Conservation (phyloP, 2,329 filamentous ascomycete genomes). For the Colletotrichum plurivorum region DNA sequence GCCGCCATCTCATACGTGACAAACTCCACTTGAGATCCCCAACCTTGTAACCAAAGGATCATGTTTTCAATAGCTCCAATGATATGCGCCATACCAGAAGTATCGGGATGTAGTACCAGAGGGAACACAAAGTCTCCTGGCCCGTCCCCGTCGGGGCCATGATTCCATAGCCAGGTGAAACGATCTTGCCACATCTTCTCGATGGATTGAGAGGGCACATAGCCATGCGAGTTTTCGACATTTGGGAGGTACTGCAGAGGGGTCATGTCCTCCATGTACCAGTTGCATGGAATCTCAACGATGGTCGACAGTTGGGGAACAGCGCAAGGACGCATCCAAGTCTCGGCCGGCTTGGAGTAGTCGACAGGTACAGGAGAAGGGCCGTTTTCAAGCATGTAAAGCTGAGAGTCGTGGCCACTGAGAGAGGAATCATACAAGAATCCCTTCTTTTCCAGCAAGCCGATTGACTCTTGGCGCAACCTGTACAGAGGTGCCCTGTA, state of each 20-base stretch:
- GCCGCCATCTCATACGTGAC: conserved; percentile 17
- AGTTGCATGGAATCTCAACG: conserved; percentile 63
- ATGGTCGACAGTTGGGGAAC: conserved; percentile 44
- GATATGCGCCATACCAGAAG: conserved; percentile 72
- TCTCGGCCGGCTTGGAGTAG: conserved; percentile 52
- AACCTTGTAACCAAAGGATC: conserved; percentile 22
- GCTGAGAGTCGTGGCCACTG: conserved; percentile 60
- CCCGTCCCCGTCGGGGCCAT: conserved; percentile 48
- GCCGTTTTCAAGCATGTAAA: conserved; percentile 57
- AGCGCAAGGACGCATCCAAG: conserved; percentile 61
- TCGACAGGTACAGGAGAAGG: conserved; percentile 55
- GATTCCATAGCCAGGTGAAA: conserved; percentile 68
- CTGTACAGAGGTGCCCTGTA: conserved; percentile 66
- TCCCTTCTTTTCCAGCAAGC: conserved; percentile 57
- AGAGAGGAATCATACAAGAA: conserved; percentile 63
- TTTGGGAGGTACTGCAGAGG: conserved; percentile 62
- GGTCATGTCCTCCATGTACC: conserved; percentile 66
- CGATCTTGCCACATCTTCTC: conserved; percentile 74
- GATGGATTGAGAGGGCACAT: conserved; percentile 68
- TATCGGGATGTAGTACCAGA: conserved; percentile 70
- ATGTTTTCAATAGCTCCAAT: conserved; percentile 59
- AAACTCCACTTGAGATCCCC: conserved; percentile 18
- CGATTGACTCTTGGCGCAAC: conserved; percentile 59
- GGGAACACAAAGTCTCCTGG: conserved; percentile 61
- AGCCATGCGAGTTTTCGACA: conserved; percentile 67